phyloP scores from a whole-genome alignment of 148 eudicot genomes.

The Silene conica region DNA sequence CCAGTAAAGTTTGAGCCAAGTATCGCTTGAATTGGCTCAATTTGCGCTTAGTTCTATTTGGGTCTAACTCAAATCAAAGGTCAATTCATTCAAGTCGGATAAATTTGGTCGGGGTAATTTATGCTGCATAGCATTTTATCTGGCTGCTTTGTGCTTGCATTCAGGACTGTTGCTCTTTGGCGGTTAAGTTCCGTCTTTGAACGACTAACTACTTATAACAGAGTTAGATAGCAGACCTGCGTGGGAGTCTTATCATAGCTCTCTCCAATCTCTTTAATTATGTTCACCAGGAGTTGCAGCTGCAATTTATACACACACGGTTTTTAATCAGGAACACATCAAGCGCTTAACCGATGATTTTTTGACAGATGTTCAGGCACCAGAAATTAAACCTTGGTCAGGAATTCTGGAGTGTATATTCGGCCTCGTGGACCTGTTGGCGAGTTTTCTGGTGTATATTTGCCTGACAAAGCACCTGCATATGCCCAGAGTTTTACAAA shows the following conservation, averaged over 20 bases:
- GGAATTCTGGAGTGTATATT: constrained; percentile 71
- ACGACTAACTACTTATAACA: background rate
- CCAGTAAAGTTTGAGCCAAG: no score
- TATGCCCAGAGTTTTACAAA: background rate
- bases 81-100: no score
- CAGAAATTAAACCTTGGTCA: constrained; percentile 44
- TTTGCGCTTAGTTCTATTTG: no score
- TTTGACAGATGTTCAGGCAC: background rate
- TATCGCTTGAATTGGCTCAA: no score
- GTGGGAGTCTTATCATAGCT: constrained; percentile 67
- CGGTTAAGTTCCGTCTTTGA: no score
- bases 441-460: constrained; percentile 83
- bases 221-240: constrained; percentile 42
- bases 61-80: no score
- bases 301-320: constrained; percentile 33
- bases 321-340: constrained; percentile 6
- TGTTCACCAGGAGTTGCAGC: constrained; percentile 80
- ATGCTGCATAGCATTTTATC: no score
- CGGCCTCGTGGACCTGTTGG: constrained; percentile 92
- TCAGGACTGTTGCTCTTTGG: no score
- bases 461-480: constrained; percentile 86
- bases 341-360: background rate
- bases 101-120: no score
- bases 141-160: no score
- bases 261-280: constrained; percentile 79